Percentiles rank a stretch among this genome's conserved stretches.
phyloP scores from a whole-genome alignment of 352 stramenopile genomes.

The Peronospora farinosa region DNA sequence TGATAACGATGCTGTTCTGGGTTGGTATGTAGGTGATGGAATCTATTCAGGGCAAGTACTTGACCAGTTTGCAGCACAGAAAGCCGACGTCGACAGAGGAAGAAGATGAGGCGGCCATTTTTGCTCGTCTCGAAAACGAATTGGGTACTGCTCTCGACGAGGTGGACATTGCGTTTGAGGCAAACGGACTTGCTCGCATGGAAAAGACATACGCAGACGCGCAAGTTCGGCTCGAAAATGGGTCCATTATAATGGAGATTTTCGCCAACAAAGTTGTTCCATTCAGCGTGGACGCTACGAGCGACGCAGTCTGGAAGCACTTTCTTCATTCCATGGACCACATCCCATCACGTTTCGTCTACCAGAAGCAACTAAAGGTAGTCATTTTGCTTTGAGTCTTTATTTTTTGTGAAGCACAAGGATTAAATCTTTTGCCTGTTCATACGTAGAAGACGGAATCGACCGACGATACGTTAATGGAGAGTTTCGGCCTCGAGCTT shows the following conservation, averaged over 20 bases:
- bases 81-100: slow-evolving; percentile 33
- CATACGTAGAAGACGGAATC: slow-evolving; percentile 35
- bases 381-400: no score
- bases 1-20: slow-evolving; percentile 23
- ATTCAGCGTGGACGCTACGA: slow-evolving; percentile 37
- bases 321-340: slow-evolving; percentile 53
- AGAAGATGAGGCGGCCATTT: slow-evolving; percentile 44
- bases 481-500: slow-evolving; percentile 49
- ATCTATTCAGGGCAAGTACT: slow-evolving; percentile 41
- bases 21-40: slow-evolving; percentile 32
- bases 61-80: slow-evolving; percentile 35
- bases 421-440: slow-evolving; percentile 17
- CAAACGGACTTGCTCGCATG: slow-evolving; percentile 42
- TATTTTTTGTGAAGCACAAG: not conserved
- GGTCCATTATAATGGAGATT: slow-evolving; percentile 43
- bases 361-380: slow-evolving; percentile 49
- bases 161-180: slow-evolving; percentile 45
- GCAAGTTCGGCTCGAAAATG: slow-evolving; percentile 41
- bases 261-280: slow-evolving; percentile 56
- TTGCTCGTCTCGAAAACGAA: slow-evolving; percentile 38
- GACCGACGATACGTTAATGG: slow-evolving; percentile 45
- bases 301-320: slow-evolving; percentile 44
- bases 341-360: slow-evolving; percentile 49
- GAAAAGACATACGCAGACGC: slow-evolving; percentile 45
- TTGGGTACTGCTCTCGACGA: slow-evolving; percentile 38